phyloP scores from a whole-genome alignment of 2,329 filamentous ascomycete genomes.

The Aspergillus sp. region DNA sequence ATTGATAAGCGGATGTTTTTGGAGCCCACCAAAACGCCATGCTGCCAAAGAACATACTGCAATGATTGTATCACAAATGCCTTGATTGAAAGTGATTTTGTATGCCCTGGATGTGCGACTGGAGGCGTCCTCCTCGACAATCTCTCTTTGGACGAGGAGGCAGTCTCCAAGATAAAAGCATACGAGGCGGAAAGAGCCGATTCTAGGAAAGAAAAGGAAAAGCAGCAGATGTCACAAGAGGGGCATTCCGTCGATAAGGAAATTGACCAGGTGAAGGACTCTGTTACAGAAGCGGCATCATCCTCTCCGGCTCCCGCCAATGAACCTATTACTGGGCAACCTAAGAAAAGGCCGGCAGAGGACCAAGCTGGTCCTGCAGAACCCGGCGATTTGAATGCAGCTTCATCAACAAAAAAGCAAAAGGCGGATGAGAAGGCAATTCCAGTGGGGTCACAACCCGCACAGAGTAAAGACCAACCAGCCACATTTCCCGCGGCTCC shows the following conservation, averaged over 20 bases:
- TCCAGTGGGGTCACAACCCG: slow-evolving; percentile 2
- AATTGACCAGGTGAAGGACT: slow-evolving; percentile 7
- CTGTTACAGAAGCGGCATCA: slow-evolving; percentile 13
- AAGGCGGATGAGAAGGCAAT: slow-evolving; percentile 33
- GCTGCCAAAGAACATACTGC: slow-evolving; percentile 97
- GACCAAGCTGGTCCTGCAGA: slow-evolving; percentile 51
- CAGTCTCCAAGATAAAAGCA: slow-evolving; percentile 66
- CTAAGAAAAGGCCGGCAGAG: slow-evolving; percentile 78
- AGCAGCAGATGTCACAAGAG: slow-evolving; percentile 23
- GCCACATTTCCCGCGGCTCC: slow-evolving; percentile 12
- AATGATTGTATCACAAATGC: slow-evolving; percentile 99
- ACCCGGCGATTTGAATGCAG: slow-evolving; percentile 35
- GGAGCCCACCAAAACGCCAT: slow-evolving; percentile 98
- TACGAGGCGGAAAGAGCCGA: slow-evolving; percentile 53
- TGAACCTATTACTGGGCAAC: slow-evolving; percentile 29
- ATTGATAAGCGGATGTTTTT: slow-evolving; percentile 98
- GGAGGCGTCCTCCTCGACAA: slow-evolving; percentile 92
- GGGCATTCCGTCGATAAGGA: slow-evolving; percentile 12
- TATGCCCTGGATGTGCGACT: slow-evolving; percentile 84
- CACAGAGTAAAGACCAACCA: slow-evolving; percentile 11
- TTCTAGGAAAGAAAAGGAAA: slow-evolving; percentile 37
- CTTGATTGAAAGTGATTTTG: slow-evolving; percentile 95
- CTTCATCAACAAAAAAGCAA: slow-evolving; percentile 34
- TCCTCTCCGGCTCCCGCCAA: slow-evolving; percentile 24
- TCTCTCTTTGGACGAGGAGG: slow-evolving; percentile 72